These are phyloP conservation scores for Alloascoidea hylecoeti DNA, from an alignment of 805 yeast genomes.

Conservation along the genomic window DNA sequence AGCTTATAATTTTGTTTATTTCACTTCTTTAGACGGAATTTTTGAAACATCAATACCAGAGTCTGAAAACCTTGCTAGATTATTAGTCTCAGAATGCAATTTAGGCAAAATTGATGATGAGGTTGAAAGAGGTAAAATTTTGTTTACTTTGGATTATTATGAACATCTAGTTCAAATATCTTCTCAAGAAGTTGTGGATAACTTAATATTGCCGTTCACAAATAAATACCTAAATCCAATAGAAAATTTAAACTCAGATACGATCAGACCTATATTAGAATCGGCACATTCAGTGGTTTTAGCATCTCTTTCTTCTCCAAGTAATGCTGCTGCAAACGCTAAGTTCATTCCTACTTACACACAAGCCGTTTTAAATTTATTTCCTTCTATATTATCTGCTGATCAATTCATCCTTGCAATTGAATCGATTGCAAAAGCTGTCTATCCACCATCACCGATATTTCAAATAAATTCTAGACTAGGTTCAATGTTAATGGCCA, in stretches of 20 bases:
- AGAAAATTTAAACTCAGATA: not conserved
- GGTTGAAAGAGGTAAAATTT: conserved; percentile 12
- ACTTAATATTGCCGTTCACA: conserved; percentile 13
- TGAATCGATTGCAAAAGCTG: conserved; percentile 33
- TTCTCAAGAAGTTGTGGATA: conserved; percentile 21
- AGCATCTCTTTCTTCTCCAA: conserved; percentile 12
- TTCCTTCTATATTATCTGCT: conserved; percentile 33
- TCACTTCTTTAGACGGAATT: conserved; percentile 25
- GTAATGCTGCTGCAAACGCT: conserved; percentile 11
- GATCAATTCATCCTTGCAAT: conserved; percentile 36
- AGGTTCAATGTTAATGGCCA: conserved; percentile 21
- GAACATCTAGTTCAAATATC: conserved; percentile 15
- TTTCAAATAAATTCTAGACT: conserved; percentile 15
- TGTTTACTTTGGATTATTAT: conserved; percentile 14
- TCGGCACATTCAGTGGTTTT: conserved; percentile 38
- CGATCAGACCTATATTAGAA: conserved; percentile 26
- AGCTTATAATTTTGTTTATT: conserved; percentile 40
- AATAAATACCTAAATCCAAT: conserved; percentile 9
- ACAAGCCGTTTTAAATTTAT: conserved; percentile 29
- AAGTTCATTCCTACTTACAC: conserved; percentile 20
- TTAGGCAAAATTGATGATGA: conserved; percentile 8
- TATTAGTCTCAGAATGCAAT: conserved; percentile 14
- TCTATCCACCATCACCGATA: conserved; percentile 20
- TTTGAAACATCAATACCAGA: conserved; percentile 14
- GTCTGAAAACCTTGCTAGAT: conserved; percentile 16